A percentile compares a stretch with the other conserved stretches of the same genome.
These are phyloP conservation scores for Brasenia schreberi DNA, from an alignment of 164 flowering plant genomes.

Conservation along the genomic window DNA sequence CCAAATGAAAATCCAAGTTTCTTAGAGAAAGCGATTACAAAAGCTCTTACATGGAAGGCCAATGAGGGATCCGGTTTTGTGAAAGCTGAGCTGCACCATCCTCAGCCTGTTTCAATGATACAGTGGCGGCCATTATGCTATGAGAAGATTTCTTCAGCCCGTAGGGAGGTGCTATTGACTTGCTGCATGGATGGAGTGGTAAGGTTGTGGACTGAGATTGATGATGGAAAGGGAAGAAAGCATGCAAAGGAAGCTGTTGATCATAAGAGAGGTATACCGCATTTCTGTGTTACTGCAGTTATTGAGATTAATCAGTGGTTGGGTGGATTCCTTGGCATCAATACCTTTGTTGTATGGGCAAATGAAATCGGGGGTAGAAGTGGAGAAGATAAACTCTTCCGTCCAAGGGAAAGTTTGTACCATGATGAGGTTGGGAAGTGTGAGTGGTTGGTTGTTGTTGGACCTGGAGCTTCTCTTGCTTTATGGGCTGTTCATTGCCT, in stretches of 20 bases:
- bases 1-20: neutral
- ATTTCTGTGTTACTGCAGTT: conserved; percentile 63
- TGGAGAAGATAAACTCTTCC: neutral
- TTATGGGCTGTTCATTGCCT: conserved; percentile 93
- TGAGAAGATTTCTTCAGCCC: conserved; percentile 11
- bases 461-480: conserved; percentile 37
- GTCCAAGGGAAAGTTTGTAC: neutral
- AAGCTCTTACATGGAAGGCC: conserved; percentile 21
- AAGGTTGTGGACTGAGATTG: conserved; percentile 86
- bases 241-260: conserved; percentile 32
- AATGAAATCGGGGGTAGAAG: conserved; percentile 28
- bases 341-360: conserved; percentile 37
- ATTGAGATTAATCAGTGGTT: conserved; percentile 61
- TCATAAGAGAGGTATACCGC: conserved; percentile 22
- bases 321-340: conserved; percentile 45
- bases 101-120: conserved; percentile 62
- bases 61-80: conserved; percentile 27
- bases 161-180: conserved; percentile 52
- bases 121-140: conserved; percentile 74
- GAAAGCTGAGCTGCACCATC: conserved; percentile 52
- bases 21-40: neutral
- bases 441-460: conserved; percentile 80
- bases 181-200: conserved; percentile 89
- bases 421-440: conserved; percentile 34
- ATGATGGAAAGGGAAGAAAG: conserved; percentile 42